Conservation (phyloP, 768 basidiomycete species). For the Sarcodon aspratus region DNA sequence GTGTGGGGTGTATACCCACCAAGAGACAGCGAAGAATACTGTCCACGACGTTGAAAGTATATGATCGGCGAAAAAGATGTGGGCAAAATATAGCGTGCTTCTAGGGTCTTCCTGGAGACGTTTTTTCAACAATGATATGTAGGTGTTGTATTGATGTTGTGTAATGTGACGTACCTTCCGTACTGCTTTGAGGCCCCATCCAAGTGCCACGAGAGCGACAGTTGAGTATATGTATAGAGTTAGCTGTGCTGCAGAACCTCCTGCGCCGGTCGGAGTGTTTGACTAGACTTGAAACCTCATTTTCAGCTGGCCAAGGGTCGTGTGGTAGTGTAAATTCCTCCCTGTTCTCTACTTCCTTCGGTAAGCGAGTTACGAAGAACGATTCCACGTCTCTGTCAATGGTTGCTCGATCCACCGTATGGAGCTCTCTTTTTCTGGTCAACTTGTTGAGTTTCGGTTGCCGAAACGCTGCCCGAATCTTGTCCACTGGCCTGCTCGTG, state of each 20-base stretch:
- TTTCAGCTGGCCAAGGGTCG: too few species aligned
- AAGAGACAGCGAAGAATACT: conserved; percentile 78
- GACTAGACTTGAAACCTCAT: too few species aligned
- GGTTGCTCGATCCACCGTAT: too few species aligned
- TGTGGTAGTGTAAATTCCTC: too few species aligned
- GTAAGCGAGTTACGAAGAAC: too few species aligned
- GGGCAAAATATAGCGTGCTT: conserved; percentile 80
- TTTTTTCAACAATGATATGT: conserved; percentile 5
- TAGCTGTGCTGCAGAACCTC: conserved; percentile 88
- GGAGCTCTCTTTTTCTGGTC: too few species aligned
- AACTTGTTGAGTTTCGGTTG: too few species aligned
- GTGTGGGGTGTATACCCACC: conserved; percentile 90
- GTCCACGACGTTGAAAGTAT: conserved; percentile 85
- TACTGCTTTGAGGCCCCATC: conserved; percentile 83
- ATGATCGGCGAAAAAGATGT: conserved; percentile 89
- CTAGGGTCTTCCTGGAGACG: conserved; percentile 74
- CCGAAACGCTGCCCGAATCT: too few species aligned
- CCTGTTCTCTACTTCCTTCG: too few species aligned
- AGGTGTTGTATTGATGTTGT: conserved; percentile 3
- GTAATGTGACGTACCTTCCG: conserved; percentile 50
- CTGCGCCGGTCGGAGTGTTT: conserved; percentile 81
- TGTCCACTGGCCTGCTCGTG: too few species aligned
- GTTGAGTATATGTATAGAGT: conserved; percentile 94
- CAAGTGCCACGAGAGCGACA: conserved; percentile 63
- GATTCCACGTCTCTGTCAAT: too few species aligned